Evolutionary conservation across 2,329 filamentous ascomycete genomes (phyloP), one percentile per base, ranked within the genome.

Genomic region (Fusarium euwallaceae): DNA sequence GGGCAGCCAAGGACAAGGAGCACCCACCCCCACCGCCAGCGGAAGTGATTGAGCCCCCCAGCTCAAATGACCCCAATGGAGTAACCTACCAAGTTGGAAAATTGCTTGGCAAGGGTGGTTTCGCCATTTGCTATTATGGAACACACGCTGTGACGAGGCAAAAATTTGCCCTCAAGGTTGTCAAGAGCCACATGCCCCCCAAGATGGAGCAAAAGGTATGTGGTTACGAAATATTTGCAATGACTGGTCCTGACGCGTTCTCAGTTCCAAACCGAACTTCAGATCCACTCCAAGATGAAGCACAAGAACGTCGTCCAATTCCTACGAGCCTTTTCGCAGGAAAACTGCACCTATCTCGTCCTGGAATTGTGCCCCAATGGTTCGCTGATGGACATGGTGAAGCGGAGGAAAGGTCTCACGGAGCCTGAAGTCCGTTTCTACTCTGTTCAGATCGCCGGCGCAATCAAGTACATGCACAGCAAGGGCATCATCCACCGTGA

Each of bases 221-320:
- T 74, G 27, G 22, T 20, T n/a, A n/a, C 22, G 8, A 32, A 24
- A 16, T 34, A 10, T 51, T 22, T 20, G 4, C 2, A 29, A n/a
- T 9, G 7, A 29, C 34, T 14, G 43, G 20, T 34, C 55, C 73
- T 81, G 62, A 82, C 75, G 20, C 16, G 2, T 36, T 48, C 58
- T 20, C 56, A 92, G 90, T 92, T 93, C 78, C 91, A 92, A 91
- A 91, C 90, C 24, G 97, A 99, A 83, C 90, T 99, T 8, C 96
- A 98, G 84, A 98, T 99, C 70, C 97, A 99, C 85, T 98, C 97
- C 51, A 99, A 98, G 82, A 96, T 99, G 91, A 92, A 92, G 67
- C 97, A 99, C 81, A 93, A 94, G 63, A 98, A 98, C 82, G 96
- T 99, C 75, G 97, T 99, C 73, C 93, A 96, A 78, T 99, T 99